Base-by-base conservation (phyloP, 139 green algal species). In the Ettlia oleoabundans region DNA sequence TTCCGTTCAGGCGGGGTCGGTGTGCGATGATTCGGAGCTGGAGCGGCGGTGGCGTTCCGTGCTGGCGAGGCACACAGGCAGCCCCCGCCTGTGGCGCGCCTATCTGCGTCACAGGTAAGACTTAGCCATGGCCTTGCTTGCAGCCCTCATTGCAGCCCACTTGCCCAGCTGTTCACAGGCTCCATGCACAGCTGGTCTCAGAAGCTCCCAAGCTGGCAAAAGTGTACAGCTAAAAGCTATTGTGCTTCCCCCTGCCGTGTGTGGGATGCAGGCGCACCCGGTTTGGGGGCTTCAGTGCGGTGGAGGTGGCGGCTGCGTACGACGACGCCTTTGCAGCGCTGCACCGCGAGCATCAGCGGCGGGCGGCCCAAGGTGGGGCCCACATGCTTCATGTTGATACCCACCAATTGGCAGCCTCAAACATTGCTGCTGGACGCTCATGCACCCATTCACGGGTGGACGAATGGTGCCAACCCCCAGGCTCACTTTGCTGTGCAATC, bases 41-140 rank as follows among this genome's bases (percentile, higher is more conserved):
- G 72, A 76, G 37, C 52, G 77, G 40, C 66, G 85, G 21, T 95
- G 92, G 92, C 71, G 80, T 9, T 33, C 55, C 22, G 87, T 93
- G 37, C 64, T 98, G 78, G 76, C 58, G 6, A 80, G 79, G 19
- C 78, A 87, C 55, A 42, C 85, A 4, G 83, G 82, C 68, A 92
- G 85, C 76, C 76, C 82, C 1, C 37, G 64, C 30, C 86, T 96
- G 32, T 96, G 93, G 93, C 70, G 71, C 9, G 86, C 84, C 6
- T 97, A 91, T 85, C 73, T 97, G 38, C 41, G 30, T 4, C 40
- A 58, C 37, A 37, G 72, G 72, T 79, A n/a, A n/a, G n/a, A n/a
- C n/a, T n/a, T n/a, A n/a, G n/a, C n/a, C n/a, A n/a, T n/a, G n/a
- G n/a, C n/a, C n/a, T n/a, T n/a, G n/a, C n/a, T n/a, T n/a, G n/a